Base-by-base conservation (phyloP, 345 rosid genomes). In the Gossypium arboreum region DNA sequence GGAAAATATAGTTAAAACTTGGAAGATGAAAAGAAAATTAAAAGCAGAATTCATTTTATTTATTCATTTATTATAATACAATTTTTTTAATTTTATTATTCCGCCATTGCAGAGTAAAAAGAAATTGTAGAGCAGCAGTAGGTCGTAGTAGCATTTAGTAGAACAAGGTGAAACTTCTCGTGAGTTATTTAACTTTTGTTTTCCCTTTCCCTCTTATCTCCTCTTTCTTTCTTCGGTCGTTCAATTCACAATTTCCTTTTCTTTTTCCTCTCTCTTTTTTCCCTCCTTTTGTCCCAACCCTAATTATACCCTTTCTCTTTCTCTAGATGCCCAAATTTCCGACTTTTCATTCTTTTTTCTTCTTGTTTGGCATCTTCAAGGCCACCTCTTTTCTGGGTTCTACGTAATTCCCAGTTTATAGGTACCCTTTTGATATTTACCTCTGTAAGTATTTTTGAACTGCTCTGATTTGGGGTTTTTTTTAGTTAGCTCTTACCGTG, bases 371-470 rank as follows among this genome's bases (percentile, higher is more conserved):
- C 41, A 27, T 70, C 59, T 70, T 51, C 60, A 52, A 52, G 29
- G 73, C 45, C 1, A 51, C 10, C 47, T 17, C 58, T 70, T 52
- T 29, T 51, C 12, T 17, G 25, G 73, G 73, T 52, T 52, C 27
- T 52, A 70, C 73, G 47, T 70, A 29, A 9, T 29, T 70, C 10
- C 44, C 60, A 52, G 60, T 51, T 69, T 29, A 27, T 3, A 27
- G 73, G 47, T 29, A 69, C 73, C 69, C 69, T 29, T 69, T 29
- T 52, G 60, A 69, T 69, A 57, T 17, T 29, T 51, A 18, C 17
- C 45, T 69, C 56, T 20, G 22, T 20, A 18, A 12, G 41, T 34
- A 34, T 34, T 4, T 64, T n/a, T 41, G n/a, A 64, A n/a, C 50
- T 41, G 7, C 16, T 64, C 50, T 41, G 25, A 10, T 63, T 64